Base-by-base conservation (phyloP, 495 filamentous ascomycete species). In the Xylaria scruposa region DNA sequence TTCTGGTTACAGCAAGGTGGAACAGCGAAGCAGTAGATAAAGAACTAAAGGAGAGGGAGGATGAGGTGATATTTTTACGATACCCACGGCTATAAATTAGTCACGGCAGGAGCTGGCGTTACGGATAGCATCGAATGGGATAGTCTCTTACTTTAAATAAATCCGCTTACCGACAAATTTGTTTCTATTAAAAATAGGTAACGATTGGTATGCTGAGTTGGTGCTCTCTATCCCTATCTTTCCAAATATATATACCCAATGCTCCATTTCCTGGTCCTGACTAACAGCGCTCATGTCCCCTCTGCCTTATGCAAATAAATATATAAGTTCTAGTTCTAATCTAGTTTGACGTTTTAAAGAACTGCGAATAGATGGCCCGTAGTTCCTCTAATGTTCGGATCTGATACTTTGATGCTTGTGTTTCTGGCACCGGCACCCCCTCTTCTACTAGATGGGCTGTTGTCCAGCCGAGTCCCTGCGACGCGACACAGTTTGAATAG, bases 361-460 rank as follows among this genome's bases (percentile, higher is more conserved):
- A 86, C 68, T 93, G 87, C 0, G 94, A 93, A 76, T 95, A 97
- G 49, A 90, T 79, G 0, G 79, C 78, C 59, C 92, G 85, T 68
- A 98, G 81, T 75, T 97, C 91, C 71, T 93, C 87, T 33, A 98
- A 83, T 70, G 87, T 86, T 38, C 85, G 83, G 71, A 98, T 90
- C 75, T 91, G 87, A 76, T 91, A 89, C 72, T 91, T 87, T 49
- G 89, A 89, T 10, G 90, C 91, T 58, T 81, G 88, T 5, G 82
- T 83, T 36, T 77, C 77, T 0, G 94, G 94, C 19, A 83, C 75
- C 31, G 86, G 83, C 49, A 91, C 80, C 1, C 83, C 86, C 12
- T 91, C 87, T 75, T 97, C 95, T 0, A 98, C 87, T n/a, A 97
- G 84, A 78, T 98, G 94, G 38, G 85, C 91, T 0, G 90, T 85